These are phyloP conservation scores for Eucalyptus guilfoylei DNA, from an alignment of 345 rosid species.

Conservation along the genomic window DNA sequence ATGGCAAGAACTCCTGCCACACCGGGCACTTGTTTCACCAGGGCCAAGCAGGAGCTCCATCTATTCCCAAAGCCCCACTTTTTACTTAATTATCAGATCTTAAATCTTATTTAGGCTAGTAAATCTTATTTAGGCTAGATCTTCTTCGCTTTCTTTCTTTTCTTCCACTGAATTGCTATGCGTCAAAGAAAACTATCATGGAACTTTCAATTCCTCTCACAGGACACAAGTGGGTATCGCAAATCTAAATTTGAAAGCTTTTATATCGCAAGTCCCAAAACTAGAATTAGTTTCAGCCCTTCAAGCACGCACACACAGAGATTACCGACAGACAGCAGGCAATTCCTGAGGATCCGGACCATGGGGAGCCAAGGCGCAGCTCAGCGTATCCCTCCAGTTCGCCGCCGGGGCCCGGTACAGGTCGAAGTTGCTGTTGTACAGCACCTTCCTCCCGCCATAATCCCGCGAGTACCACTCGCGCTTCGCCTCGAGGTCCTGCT, in stretches of 20 bases:
- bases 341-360: constrained; percentile 17
- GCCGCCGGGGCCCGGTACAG: constrained; percentile 5
- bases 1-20: not conserved
- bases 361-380: constrained; percentile 11
- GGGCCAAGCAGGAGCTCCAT: not conserved
- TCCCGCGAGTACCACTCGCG: constrained; percentile 14
- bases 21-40: rapidly evolving
- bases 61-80: not conserved
- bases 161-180: not conserved
- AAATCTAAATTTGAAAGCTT: not conserved
- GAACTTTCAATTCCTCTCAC: not conserved
- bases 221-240: not conserved
- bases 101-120: not conserved
- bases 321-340: constrained; percentile 26
- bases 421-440: constrained; percentile 20
- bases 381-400: constrained; percentile 30
- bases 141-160: not conserved
- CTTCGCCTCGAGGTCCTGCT: constrained; percentile 18
- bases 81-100: not conserved
- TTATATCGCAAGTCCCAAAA: not conserved
- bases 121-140: no score
- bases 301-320: not conserved
- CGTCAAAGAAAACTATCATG: not conserved
- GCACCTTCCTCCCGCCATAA: not conserved
- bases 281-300: not conserved